Percentiles rank a stretch among this genome's conserved stretches.
phyloP scores from a whole-genome alignment of 2,329 filamentous ascomycete genomes.

The Aspergillus tanneri region DNA sequence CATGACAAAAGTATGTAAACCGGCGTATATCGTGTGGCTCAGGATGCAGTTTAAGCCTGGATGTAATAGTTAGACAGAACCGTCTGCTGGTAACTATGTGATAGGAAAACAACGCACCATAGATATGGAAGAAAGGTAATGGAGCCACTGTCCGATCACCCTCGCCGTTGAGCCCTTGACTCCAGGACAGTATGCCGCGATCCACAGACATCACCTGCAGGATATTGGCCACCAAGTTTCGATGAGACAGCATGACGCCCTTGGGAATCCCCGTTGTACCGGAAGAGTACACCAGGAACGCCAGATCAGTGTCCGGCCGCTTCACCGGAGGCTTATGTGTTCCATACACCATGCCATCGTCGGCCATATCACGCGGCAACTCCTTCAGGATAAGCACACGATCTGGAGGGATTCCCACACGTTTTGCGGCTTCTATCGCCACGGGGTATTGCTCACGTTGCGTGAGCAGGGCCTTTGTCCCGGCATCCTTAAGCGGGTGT shows the following conservation, averaged over 20 bases:
- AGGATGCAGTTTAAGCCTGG: slow-evolving; percentile 17
- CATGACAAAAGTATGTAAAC: slow-evolving; percentile 12
- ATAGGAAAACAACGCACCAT: slow-evolving; percentile 7
- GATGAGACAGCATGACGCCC: slow-evolving; percentile 22
- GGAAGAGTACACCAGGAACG: slow-evolving; percentile 29
- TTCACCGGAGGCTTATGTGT: slow-evolving; percentile 6
- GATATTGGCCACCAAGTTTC: slow-evolving; percentile 18
- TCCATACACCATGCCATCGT: not conserved
- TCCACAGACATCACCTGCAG: slow-evolving; percentile 11
- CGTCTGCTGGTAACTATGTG: not conserved
- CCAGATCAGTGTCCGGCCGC: slow-evolving; percentile 9
- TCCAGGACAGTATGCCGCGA: slow-evolving; percentile 7
- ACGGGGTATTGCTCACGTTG: slow-evolving; percentile 5
- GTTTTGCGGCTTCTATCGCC: slow-evolving; percentile 11
- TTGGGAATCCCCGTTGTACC: slow-evolving; percentile 31
- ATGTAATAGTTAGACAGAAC: not conserved
- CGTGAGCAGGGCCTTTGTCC: slow-evolving; percentile 15
- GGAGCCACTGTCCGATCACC: slow-evolving; percentile 14
- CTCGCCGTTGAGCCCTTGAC: slow-evolving; percentile 3
- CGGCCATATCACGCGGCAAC: not conserved
- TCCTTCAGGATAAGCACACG: slow-evolving; percentile 16
- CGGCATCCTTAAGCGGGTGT: slow-evolving; percentile 12
- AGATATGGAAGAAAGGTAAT: slow-evolving; percentile 21
- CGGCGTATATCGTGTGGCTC: slow-evolving; percentile 14
- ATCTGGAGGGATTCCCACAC: slow-evolving; percentile 8